Conservation (phyloP, 805 yeast genomes). For the Metschnikowia lachancei region DNA sequence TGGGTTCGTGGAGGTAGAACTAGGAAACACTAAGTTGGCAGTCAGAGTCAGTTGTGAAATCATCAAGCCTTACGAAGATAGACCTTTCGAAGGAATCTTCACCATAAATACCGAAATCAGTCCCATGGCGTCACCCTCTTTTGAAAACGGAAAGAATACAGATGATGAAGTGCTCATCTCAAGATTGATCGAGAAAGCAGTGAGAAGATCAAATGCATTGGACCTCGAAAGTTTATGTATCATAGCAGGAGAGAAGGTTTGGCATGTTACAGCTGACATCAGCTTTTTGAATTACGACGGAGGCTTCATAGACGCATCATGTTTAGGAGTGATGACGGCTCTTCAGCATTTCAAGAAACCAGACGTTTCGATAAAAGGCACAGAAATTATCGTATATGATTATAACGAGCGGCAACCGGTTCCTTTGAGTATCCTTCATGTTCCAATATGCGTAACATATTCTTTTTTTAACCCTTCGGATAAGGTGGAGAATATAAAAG, state of each 20-base stretch:
- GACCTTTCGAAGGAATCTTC: slow-evolving; percentile 92
- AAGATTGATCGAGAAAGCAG: slow-evolving; percentile 85
- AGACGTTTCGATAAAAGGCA: slow-evolving; percentile 71
- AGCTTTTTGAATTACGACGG: slow-evolving; percentile 91
- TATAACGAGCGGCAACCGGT: slow-evolving; percentile 82
- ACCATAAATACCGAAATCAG: slow-evolving; percentile 80
- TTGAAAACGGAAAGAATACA: slow-evolving; percentile 70
- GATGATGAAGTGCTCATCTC: slow-evolving; percentile 79
- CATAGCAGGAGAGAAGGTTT: slow-evolving; percentile 84
- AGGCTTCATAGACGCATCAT: slow-evolving; percentile 84
- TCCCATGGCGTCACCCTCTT: slow-evolving; percentile 85
- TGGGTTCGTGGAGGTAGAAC: slow-evolving; percentile 74
- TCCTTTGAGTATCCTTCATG: slow-evolving; percentile 77
- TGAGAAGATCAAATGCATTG: slow-evolving; percentile 83
- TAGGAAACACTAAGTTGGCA: slow-evolving; percentile 72
- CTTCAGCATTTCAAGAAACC: slow-evolving; percentile 80
- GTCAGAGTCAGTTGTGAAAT: slow-evolving; percentile 76
- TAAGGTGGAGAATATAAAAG: slow-evolving; percentile 67
- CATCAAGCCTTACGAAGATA: slow-evolving; percentile 76
- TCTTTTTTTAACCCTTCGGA: slow-evolving; percentile 74
- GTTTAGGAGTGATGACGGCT: slow-evolving; percentile 87
- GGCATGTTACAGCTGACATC: slow-evolving; percentile 88
- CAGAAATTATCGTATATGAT: slow-evolving; percentile 64
- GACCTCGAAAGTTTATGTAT: slow-evolving; percentile 91
- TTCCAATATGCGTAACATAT: slow-evolving; percentile 87